phyloP scores from a whole-genome alignment of 306 rosid species.

The Pueraria montana region DNA sequence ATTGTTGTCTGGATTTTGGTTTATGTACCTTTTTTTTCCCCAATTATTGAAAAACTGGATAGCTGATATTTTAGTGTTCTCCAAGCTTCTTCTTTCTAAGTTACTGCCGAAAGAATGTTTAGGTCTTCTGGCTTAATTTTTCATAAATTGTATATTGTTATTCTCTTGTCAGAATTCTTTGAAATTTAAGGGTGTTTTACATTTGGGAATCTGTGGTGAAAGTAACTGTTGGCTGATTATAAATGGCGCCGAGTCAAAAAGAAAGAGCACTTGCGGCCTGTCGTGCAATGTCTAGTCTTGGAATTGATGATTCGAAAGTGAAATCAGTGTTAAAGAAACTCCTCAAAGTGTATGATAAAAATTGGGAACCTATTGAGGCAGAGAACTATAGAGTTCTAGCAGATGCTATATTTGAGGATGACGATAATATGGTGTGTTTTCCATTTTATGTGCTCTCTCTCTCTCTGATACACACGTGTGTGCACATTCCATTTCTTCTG shows the following conservation, averaged over 20 bases:
- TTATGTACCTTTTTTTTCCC: background rate
- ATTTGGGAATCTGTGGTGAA: slow-evolving; percentile 46
- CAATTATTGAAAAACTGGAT: background rate
- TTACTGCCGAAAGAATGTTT: slow-evolving; percentile 14
- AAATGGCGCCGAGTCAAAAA: slow-evolving; percentile 75
- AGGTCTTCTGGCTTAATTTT: slow-evolving; percentile 18
- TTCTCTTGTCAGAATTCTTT: slow-evolving; percentile 36
- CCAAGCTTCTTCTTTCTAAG: background rate
- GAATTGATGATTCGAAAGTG: slow-evolving; percentile 67
- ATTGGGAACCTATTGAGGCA: slow-evolving; percentile 92
- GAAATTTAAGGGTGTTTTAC: slow-evolving; percentile 40
- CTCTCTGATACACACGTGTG: background rate
- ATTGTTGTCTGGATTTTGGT: slow-evolving; percentile 3
- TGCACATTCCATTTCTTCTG: background rate
- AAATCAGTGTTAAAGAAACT: slow-evolving; percentile 84
- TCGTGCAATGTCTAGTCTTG: slow-evolving; percentile 79
- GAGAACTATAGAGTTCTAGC: slow-evolving; percentile 86
- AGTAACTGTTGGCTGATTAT: slow-evolving; percentile 41
- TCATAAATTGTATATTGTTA: slow-evolving; percentile 19
- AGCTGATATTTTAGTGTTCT: slow-evolving; percentile 7
- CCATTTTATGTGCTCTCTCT: slow-evolving; percentile 1
- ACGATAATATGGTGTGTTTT: slow-evolving; percentile 63
- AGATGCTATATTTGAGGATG: slow-evolving; percentile 91
- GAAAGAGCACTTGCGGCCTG: slow-evolving; percentile 63
- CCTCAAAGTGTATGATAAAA: slow-evolving; percentile 76